phyloP scores from a whole-genome alignment of 441 rosid genomes.

The Populus tomentosa region DNA sequence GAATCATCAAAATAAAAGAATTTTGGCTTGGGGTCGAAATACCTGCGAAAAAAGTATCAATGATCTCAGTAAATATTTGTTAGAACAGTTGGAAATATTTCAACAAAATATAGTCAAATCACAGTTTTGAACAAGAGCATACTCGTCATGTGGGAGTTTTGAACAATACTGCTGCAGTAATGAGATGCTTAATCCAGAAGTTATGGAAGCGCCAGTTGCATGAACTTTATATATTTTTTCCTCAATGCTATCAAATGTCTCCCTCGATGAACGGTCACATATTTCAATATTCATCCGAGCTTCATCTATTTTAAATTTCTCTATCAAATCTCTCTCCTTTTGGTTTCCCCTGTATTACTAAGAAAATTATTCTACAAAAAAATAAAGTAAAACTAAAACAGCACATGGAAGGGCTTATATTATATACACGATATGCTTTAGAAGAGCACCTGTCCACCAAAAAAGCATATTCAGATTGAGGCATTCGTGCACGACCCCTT shows the following conservation, averaged over 20 bases:
- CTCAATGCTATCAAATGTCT: conserved; percentile 40
- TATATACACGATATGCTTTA: conserved; percentile 14
- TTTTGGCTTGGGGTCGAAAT: conserved; percentile 74
- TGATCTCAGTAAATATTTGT: conserved; percentile 13
- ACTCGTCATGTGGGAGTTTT: conserved; percentile 95
- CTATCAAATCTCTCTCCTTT: conserved; percentile 72
- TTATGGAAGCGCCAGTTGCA: conserved; percentile 73
- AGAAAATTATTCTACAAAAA: conserved; percentile 17
- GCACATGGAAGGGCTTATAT: conserved; percentile 11
- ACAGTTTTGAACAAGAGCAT: conserved; percentile 31
- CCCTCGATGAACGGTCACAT: conserved; percentile 58
- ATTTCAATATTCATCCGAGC: conserved; percentile 74
- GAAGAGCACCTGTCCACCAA: conserved; percentile 78
- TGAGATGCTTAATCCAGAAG: conserved; percentile 82
- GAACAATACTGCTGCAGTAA: conserved; percentile 82
- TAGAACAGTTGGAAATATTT: background rate
- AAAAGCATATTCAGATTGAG: conserved; percentile 95
- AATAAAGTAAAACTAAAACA: conserved; percentile 9
- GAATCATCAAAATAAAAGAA: conserved; percentile 68
- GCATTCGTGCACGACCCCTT: conserved; percentile 98
- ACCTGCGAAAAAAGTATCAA: conserved; percentile 48
- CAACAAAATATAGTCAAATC: conserved; percentile 7
- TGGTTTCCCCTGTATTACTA: conserved; percentile 59
- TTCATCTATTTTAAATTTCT: conserved; percentile 58
- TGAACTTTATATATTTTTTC: conserved; percentile 71